Percentiles rank a stretch among this genome's conserved stretches.
phyloP scores from a whole-genome alignment of 2,329 filamentous ascomycete genomes.

The Penicillium sp. region DNA sequence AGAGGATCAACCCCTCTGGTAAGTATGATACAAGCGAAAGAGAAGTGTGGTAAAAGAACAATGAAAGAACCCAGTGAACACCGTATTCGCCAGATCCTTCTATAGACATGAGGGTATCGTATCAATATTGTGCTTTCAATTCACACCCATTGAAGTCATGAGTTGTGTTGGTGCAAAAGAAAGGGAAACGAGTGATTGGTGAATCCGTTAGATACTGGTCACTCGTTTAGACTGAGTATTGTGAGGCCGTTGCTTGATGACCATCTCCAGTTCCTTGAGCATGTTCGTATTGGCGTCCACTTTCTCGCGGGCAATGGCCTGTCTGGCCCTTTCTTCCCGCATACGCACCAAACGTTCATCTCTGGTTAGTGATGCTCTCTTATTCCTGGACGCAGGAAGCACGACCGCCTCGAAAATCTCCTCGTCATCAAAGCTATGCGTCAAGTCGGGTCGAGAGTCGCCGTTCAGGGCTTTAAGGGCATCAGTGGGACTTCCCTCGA shows the following conservation, averaged over 20 bases:
- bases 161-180: not conserved
- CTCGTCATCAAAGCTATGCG: constrained; percentile 50
- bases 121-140: not conserved
- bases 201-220: constrained; percentile 37
- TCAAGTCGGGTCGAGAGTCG: constrained; percentile 47
- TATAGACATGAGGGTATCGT: constrained; percentile 35
- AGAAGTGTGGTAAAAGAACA: constrained; percentile 10
- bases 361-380: constrained; percentile 66
- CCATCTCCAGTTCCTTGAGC: constrained; percentile 85
- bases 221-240: constrained; percentile 40
- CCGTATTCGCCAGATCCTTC: constrained; percentile 31
- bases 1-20: not conserved
- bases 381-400: constrained; percentile 57
- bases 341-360: constrained; percentile 86
- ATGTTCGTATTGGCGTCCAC: constrained; percentile 80
- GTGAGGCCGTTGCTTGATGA: constrained; percentile 62
- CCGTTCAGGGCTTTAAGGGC: constrained; percentile 77
- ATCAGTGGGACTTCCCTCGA: constrained; percentile 59
- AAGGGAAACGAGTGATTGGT: not conserved
- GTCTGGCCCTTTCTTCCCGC: constrained; percentile 75
- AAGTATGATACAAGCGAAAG: constrained; percentile 10
- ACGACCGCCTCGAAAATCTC: constrained; percentile 92
- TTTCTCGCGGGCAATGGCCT: constrained; percentile 67
- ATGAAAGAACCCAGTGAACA: constrained; percentile 19
- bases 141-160: not conserved